Evolutionary conservation across 768 basidiomycete genomes (phyloP).

Genomic region (Trametes punicea): DNA sequence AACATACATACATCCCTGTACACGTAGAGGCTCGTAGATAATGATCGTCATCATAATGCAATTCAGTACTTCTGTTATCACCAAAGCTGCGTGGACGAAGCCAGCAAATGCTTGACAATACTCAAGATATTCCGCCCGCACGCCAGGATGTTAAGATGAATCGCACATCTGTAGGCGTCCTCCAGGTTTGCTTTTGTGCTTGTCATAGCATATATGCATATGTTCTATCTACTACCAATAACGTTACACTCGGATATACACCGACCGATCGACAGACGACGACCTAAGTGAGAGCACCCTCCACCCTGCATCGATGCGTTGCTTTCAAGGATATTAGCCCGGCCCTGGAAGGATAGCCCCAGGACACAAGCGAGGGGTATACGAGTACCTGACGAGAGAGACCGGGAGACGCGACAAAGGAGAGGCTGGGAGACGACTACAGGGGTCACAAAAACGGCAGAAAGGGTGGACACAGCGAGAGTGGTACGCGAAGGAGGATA

Average conservation of each 20-base stretch:
- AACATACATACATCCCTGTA: background rate
- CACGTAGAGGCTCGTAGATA: background rate
- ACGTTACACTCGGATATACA: conserved; percentile 17
- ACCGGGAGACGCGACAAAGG: conserved; percentile 1
- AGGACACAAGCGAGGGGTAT: conserved; percentile 12
- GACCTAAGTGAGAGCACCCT: background rate
- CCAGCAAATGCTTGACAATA: too few species aligned
- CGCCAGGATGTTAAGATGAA: too few species aligned
- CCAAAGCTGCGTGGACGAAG: background rate
- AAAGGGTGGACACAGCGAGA: conserved; percentile 2
- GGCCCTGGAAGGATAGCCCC: conserved; percentile 4
- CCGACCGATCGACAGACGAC: background rate
- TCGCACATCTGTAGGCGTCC: background rate
- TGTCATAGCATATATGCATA: conserved; percentile 17
- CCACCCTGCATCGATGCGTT: background rate
- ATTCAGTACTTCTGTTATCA: background rate
- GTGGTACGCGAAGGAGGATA: background rate
- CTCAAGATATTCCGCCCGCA: too few species aligned
- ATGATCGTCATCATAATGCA: background rate
- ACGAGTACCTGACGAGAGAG: conserved; percentile 12
- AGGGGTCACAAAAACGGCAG: background rate
- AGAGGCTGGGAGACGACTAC: background rate
- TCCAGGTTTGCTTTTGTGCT: background rate
- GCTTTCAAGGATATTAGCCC: conserved; percentile 9
- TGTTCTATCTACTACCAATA: conserved; percentile 14